phyloP scores from a whole-genome alignment of 2,329 filamentous ascomycete genomes.

The Neurospora crassa region DNA sequence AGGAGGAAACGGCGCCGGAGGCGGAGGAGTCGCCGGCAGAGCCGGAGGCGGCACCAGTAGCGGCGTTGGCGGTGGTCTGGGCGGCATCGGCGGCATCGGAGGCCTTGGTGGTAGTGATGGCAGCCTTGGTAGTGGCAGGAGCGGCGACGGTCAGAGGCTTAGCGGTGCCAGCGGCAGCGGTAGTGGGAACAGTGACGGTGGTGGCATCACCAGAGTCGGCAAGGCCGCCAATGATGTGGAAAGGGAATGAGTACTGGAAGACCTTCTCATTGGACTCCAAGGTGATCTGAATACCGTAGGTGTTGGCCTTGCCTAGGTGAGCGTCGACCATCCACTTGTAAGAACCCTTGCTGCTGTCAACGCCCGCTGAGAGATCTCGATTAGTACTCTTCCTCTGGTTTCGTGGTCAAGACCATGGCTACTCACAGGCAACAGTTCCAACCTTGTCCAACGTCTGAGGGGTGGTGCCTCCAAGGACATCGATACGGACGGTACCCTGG shows the following conservation, averaged over 20 bases:
- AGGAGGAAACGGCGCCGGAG: conserved; percentile 1
- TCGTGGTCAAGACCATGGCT: neutral
- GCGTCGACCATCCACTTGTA: conserved; percentile 43
- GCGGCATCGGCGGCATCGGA: neutral
- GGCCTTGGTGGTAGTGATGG: neutral
- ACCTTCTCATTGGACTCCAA: conserved; percentile 35
- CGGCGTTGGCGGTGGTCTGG: conserved; percentile 21
- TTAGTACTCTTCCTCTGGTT: conserved; percentile 2
- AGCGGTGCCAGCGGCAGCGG: conserved; percentile 17
- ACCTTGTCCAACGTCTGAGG: conserved; percentile 32
- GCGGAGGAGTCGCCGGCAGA: neutral
- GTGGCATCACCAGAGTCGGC: conserved; percentile 17
- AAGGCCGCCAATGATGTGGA: conserved; percentile 36
- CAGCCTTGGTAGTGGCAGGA: conserved; percentile 6
- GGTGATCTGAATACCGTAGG: conserved; percentile 49
- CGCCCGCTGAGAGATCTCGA: conserved; percentile 28
- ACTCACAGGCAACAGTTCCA: conserved; percentile 41
- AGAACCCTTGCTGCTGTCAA: conserved; percentile 34
- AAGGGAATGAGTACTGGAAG: conserved; percentile 57
- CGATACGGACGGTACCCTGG: conserved; percentile 38
- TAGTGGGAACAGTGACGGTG: conserved; percentile 15
- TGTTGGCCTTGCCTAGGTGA: conserved; percentile 32
- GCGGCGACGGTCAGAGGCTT: conserved; percentile 14
- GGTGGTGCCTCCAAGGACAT: conserved; percentile 42
- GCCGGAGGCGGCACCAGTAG: conserved; percentile 30